Evolutionary conservation across 148 eudicot species (phyloP).

Genomic region (Rhododendron henanense): DNA sequence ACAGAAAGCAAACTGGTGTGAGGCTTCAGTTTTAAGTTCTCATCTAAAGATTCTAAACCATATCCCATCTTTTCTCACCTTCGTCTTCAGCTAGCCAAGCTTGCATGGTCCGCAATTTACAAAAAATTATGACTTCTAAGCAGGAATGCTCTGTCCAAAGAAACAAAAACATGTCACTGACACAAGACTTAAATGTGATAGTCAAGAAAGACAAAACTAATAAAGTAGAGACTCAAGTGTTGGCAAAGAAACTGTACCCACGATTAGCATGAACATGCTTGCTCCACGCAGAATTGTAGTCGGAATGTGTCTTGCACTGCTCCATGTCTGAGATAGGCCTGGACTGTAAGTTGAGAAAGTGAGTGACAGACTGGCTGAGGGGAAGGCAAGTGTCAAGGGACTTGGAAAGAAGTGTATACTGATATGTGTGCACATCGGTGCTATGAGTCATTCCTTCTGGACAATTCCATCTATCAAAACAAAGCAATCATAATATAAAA

Average conservation of each 20-base stretch:
- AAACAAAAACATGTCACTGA: background rate
- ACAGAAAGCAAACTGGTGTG: background rate
- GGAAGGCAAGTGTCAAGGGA: background rate
- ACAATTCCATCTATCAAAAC: background rate
- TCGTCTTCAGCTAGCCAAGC: background rate
- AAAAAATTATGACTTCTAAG: background rate
- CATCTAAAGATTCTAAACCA: background rate
- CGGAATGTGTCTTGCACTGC: background rate
- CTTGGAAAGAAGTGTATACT: background rate
- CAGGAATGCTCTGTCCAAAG: background rate
- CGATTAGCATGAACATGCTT: background rate
- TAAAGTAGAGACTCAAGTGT: background rate
- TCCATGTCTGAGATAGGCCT: background rate
- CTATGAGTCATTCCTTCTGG: background rate
- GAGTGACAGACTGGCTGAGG: background rate
- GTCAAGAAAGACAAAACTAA: background rate
- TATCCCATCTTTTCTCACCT: background rate
- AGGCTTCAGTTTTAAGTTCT: background rate
- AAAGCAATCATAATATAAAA: background rate
- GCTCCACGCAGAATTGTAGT: background rate
- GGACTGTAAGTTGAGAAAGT: background rate
- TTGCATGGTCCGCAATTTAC: background rate
- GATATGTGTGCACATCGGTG: background rate
- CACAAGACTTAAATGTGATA: background rate
- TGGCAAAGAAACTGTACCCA: background rate